Evolutionary conservation across 2,329 filamentous ascomycete species (phyloP), one percentile per base, ranked within the genome.

Genomic region (Scedosporium apiospermum): DNA sequence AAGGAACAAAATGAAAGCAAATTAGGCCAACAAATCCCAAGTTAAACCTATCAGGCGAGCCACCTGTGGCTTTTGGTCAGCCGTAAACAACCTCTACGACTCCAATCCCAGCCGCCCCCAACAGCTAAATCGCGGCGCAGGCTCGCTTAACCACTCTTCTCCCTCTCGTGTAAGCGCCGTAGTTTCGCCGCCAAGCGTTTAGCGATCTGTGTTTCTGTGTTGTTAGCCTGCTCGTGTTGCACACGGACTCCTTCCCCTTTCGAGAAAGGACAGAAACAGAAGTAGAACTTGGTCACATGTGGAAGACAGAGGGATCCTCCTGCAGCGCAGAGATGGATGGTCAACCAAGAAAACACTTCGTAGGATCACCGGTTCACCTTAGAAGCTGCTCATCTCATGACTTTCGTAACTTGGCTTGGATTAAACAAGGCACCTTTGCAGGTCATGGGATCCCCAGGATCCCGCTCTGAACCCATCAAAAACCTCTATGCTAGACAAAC

Each of bases 391-490:
- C 44, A 16, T 49, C 18, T 49, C 18, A 21, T 49, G 18, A 49
- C 34, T 38, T 38, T 38, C 34, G 10, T 38, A 38, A 21, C 16
- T 49, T 49, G 44, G 14, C 18, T 55, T 55, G 51, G 18, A 55
- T 55, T 55, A 18, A 21, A 55, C 18, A 55, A 55, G 21, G 18
- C 51, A 55, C 59, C 23, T 53, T 61, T 51, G 59, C 59, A 53
- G 59, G 59, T 53, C 59, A 61, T 61, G 44, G 46, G 59, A 38
- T 26, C 10, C 9, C 42, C 26, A 23, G 59, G 49, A 44, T 26
- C 42, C 59, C 42, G 44, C 44, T 61, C 59, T 30, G 30, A 18
- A 61, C 59, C 38, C 30, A 38, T 61, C 26, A 18, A 49, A 55
- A 27, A 27, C 51, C 12, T 55, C 51, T 61, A 53, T 51, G 18